Base-by-base conservation (phyloP, 441 rosid species). In the Pelargonium exstipulatum region DNA sequence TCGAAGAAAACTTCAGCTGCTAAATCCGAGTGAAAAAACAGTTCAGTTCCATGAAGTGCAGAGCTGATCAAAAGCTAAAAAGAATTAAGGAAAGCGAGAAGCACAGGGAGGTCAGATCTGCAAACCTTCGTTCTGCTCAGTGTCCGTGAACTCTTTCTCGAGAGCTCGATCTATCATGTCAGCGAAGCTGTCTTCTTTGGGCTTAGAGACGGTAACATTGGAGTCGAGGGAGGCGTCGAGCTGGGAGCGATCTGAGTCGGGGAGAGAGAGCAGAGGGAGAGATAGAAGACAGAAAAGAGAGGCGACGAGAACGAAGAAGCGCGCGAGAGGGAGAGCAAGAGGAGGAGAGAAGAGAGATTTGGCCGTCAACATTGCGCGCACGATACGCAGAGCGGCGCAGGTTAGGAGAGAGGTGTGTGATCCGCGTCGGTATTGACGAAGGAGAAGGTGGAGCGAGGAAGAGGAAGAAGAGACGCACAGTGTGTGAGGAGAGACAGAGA, bases 161-260 rank as follows among this genome's bases (percentile, higher is more conserved):
- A 85, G 85, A 63, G 86, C 86, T 51, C 82, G 81, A 69, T 81
- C 88, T 68, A 85, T 81, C 61, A 85, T 81, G 69, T 81, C 85
- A 22, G 86, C 86, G 73, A 85, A 79, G 71, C 78, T 76, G 35
- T 75, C 83, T 64, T 79, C 83, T 35, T 71, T 78, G 48, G 77
- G 82, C 64, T 83, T 80, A 66, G 73, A 61, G 12, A 81, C 66
- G 22, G 87, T 73, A 18, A 71, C 76, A 49, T 73, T 75, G 69
- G 79, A 72, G 57, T 78, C 71, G 62, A 79, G 74, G 64, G 43
- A 43, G 57, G 35, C 72, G 74, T 69, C 18, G 64, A 71, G 66
- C 1, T 73, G 71, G 5, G 65, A 42, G 74, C 55, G 87, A 83
- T 77, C 83, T 40, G 86, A 69, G 17, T 70, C 83, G 68, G 67